Evolutionary conservation across 306 rosid species (phyloP), one percentile per base, ranked within the genome.

Genomic region (Styphnolobium japonicum): DNA sequence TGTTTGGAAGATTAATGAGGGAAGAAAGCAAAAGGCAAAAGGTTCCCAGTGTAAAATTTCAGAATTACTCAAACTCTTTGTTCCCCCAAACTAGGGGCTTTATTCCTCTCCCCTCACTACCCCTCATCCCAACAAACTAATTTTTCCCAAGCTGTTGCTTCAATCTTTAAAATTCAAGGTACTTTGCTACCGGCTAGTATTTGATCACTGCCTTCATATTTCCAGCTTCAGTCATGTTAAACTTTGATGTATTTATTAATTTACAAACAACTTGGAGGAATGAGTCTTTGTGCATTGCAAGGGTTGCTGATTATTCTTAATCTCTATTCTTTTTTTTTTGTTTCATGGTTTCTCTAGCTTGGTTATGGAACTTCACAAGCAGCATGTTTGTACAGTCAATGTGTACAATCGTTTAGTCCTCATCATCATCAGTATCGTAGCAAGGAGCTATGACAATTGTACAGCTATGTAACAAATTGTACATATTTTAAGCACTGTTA

Each of bases 391-490:
- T 31, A 57, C 77, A 14, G 78, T 14, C 57, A 75, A 46, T 8
- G 66, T 72, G 70, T 68, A 77, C 76, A 58, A 57, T 57, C 37
- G 79, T 29, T 37, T 73, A 31, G 37, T 68, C 33, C n/a, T 73
- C 27, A 11, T 58, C 10, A 14, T 40, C 12, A 27, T 16, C 52
- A 65, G 52, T 63, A 10, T 58, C 70, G 37, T 77, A 52, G 82
- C 53, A 51, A 31, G 79, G 74, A 34, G 62, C 67, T 33, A 46
- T 75, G 45, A 57, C 39, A 84, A 76, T 77, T 89, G 97, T 86
- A 86, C 82, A 92, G 87, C 80, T 73, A 14, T 80, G 64, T 84
- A 67, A 55, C 46, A 11, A 79, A 23, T 42, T 83, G 93, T 87
- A 86, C 81, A 86, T 78, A 72, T 69, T 31, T 39, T 37, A 3